Evolutionary conservation across 1,284 basidiomycete genomes (phyloP), one percentile per base, ranked within the genome.

Genomic region (Chalciporus sp.): DNA sequence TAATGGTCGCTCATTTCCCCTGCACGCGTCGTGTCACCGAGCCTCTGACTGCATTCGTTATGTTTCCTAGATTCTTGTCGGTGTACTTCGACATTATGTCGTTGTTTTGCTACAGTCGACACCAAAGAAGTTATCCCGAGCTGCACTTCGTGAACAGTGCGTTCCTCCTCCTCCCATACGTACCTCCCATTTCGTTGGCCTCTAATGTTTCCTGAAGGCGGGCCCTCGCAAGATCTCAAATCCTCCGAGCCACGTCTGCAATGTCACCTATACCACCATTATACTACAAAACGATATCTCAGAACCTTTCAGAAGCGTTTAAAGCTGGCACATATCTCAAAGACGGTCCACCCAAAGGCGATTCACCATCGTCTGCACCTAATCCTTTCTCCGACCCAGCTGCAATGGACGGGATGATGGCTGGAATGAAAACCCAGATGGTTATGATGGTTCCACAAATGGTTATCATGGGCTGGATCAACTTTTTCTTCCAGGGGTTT

Each of bases 391-490:
- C 83, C 6, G 95, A 99, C 75, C 93, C 94, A 7, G 84, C 83
- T 37, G 86, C 88, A 47, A 98, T 99, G 95, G 97, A 99, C 58
- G 90, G 89, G 27, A 97, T 99, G 94, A 97, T 99, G 95, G 85
- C 95, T 28, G 93, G 93, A 48, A 93, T 99, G 90, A 99, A 98
- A 80, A 97, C 96, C 48, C 96, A 98, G 75, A 95, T 95, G 80
- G 95, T 98, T 51, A 95, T 96, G 88, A 93, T 93, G 92, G 89
- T 96, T 8, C 94, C 92, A 9, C 94, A 98, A 73, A 98, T 98
- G 88, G 81, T 98, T 59, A 95, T 99, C 65, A 99, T 99, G 97
- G 96, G 95, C 58, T 99, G 97, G 93, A 97, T 99, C 78, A 98
- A 96, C 74, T 95, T 96, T 73, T 99, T 99, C 85, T 99, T 99